Evolutionary conservation across 352 stramenopile genomes (phyloP).

Genomic region (Globisporangium sylvaticum): DNA sequence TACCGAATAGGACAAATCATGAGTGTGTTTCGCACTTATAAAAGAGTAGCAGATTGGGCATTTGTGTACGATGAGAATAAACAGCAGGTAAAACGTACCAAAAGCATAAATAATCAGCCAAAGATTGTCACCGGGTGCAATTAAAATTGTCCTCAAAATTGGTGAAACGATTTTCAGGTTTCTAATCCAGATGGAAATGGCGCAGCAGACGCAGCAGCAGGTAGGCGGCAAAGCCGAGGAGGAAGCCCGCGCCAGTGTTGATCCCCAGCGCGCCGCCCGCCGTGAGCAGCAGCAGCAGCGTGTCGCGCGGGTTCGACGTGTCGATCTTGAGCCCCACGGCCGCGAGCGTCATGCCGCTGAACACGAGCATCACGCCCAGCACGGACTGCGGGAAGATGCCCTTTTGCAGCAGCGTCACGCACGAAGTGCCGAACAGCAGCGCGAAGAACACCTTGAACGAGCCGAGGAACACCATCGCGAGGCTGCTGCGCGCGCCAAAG

Average conservation of each 20-base stretch:
- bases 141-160: no score
- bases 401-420: constrained; percentile 47
- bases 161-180: no score
- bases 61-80: no score
- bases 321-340: constrained; percentile 50
- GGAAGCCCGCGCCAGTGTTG: constrained; percentile 57
- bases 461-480: constrained; percentile 89
- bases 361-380: constrained; percentile 56
- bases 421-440: constrained; percentile 84
- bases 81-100: no score
- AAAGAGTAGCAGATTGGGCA: not conserved
- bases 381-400: constrained; percentile 57
- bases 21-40: not conserved
- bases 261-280: constrained; percentile 35
- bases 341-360: constrained; percentile 48
- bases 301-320: constrained; percentile 28
- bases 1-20: not conserved
- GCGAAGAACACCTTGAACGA: constrained; percentile 86
- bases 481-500: constrained; percentile 88
- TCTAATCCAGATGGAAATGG: constrained; percentile 16
- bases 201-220: constrained; percentile 23
- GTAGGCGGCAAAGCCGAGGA: constrained; percentile 39
- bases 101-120: no score
- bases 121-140: no score
- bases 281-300: constrained; percentile 41